Conservation (phyloP, 208 protist genomes). For the Acanthamoeba healyi region DNA sequence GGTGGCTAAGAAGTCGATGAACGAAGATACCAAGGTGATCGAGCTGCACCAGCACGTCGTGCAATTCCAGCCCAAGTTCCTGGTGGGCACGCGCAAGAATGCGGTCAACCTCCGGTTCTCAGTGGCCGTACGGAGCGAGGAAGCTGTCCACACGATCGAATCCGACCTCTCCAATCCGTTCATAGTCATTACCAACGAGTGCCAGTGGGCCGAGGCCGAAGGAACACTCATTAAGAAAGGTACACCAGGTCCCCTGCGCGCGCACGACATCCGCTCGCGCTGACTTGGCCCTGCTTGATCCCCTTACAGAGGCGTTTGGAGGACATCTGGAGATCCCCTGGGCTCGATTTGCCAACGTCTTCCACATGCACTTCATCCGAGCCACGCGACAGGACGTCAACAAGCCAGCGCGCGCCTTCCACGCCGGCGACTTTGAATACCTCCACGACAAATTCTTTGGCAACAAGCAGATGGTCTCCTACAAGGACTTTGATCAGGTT, state of each 20-base stretch:
- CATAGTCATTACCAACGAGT: conserved; percentile 66
- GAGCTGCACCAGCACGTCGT: background rate
- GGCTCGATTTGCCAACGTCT: conserved; percentile 52
- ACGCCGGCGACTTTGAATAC: conserved; percentile 50
- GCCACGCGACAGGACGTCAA: conserved; percentile 54
- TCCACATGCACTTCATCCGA: conserved; percentile 55
- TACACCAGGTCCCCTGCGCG: background rate
- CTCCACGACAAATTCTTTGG: conserved; percentile 23
- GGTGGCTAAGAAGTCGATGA: conserved; percentile 18
- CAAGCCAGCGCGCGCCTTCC: conserved; percentile 17
- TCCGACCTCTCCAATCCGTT: conserved; percentile 43
- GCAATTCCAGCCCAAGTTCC: conserved; percentile 8
- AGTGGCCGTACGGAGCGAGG: background rate
- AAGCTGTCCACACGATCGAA: background rate
- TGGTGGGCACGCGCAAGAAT: background rate
- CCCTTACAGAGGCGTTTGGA: conserved; percentile 2
- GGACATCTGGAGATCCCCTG: conserved; percentile 25
- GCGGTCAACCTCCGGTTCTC: conserved; percentile 48
- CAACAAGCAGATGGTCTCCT: conserved; percentile 39
- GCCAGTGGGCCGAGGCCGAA: conserved; percentile 7
- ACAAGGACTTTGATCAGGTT: conserved; percentile 29
- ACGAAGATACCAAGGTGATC: conserved; percentile 9
- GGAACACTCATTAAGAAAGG: conserved; percentile 8
- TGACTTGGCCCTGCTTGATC: background rate
- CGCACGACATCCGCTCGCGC: background rate